Evolutionary conservation across 345 rosid genomes (phyloP), one percentile per base, ranked within the genome.

Genomic region (Eucalyptus pauciflora): DNA sequence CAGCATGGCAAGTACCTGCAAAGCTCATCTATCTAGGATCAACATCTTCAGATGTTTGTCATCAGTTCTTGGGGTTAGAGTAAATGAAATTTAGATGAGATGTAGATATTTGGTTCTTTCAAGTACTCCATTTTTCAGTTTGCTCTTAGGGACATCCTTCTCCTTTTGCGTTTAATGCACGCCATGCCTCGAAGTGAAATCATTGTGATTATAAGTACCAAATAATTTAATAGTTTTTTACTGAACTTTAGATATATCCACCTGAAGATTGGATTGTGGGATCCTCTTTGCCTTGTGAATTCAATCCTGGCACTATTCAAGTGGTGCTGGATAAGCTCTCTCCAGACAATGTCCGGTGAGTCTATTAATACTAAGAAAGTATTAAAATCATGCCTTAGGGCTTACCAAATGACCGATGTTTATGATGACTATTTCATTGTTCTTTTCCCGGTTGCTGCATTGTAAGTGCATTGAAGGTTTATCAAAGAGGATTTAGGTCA

Each of bases 251-350:
- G 99, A 64, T 90, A 43, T 97, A 93, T 90, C 97, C 99, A 80
- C 88, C 96, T 18, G 93, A 92, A 92, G 98, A 96, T 91, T 97
- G 99, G 99, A 92, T 97, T 27, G 97, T 93, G 48, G 96, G 96
- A 50, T 92, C 96, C 87, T 95, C 96, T 37, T 92, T 96, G 91
- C 99, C 99, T 86, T 93, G 95, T 89, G 92, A 91, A 87, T 97
- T 94, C 90, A 94, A 90, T 92, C 95, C 95, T 89, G 91, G 87
- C 88, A 90, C 87, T 90, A 93, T 97, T 89, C 94, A 95, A 89
- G 93, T 88, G 94, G 88, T 91, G 85, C 89, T 96, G 86, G 93
- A 95, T 88, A 94, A 94, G 90, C 99, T 97, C 92, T 95, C 97
- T 89, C 94, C 94, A 46, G 88, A 93, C 48, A 94, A 88, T 86